Evolutionary conservation across 139 green algal species (phyloP), one percentile per base, ranked within the genome.

Genomic region (Chlorella vulgaris): DNA sequence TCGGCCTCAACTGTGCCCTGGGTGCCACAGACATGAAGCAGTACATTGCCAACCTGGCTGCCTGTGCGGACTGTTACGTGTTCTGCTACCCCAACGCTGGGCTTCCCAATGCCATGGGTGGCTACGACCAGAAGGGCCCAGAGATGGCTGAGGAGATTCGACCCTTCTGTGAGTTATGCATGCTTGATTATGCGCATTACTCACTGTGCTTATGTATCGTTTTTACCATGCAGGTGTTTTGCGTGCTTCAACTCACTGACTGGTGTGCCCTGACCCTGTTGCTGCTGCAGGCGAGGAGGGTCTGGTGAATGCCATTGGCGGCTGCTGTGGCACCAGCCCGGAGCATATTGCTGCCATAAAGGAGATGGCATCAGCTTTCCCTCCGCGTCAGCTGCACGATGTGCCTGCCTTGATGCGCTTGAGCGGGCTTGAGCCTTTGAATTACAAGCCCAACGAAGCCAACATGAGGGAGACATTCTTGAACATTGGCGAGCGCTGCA

Each of bases 21-120:
- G 96, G 96, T 22, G 96, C 96, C 29, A 85, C 78, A 24, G 96
- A 99, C 89, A 99, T 99, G 96, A 89, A 93, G 70, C 81, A 90
- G 78, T 99, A 99, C 88, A 87, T 98, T 0, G 93, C 95, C 85
- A 98, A 98, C 86, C 89, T 99, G 65, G 89, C 81, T 47, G 78
- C 84, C 29, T 96, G 89, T 74, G 93, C 94, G 0, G 95, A 99
- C 88, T 98, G 95, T 90, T 98, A 89, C 68, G 94, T 99, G 70
- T 97, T 99, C 85, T 96, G 91, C 89, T 99, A 99, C 91, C 96
- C 96, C 78, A 99, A 99, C 86, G 96, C 96, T 10, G 96, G 96
- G 43, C 90, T 99, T 81, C 96, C 96, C 76, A 99, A 99, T 78
- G 95, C 96, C 76, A 98, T 99, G 95, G 96, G 96, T 55, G 96